These are phyloP conservation scores for Fusarium tjaetaba DNA, from an alignment of 2,329 filamentous ascomycete genomes.

Conservation along the genomic window DNA sequence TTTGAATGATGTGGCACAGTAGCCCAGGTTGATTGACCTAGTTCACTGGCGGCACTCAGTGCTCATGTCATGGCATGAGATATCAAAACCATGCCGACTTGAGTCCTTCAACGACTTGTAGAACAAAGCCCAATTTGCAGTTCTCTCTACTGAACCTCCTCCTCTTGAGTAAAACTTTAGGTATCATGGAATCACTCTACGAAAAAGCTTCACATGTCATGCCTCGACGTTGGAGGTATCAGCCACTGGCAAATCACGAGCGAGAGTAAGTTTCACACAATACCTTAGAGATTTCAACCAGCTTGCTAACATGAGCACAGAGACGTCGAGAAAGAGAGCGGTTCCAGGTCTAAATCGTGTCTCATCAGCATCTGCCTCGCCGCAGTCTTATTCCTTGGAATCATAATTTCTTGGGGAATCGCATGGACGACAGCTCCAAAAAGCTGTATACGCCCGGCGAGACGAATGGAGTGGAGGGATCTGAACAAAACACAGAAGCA, in stretches of 20 bases:
- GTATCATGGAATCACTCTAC: background rate
- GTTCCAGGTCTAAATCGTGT: accelerated
- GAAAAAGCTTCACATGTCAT: background rate
- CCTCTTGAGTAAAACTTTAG: too few species aligned
- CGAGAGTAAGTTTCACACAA: background rate
- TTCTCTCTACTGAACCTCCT: too few species aligned
- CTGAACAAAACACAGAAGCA: background rate
- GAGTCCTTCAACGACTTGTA: background rate
- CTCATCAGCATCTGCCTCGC: background rate
- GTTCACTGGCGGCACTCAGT: background rate
- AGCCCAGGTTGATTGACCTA: accelerated
- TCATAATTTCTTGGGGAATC: background rate
- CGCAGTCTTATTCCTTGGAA: background rate
- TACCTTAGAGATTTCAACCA: accelerated
- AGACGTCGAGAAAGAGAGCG: accelerated
- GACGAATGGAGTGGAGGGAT: background rate
- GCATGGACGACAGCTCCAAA: background rate
- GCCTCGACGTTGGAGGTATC: background rate
- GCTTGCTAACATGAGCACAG: background rate
- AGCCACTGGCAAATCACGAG: background rate
- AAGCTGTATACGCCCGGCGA: background rate
- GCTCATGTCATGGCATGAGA: background rate
- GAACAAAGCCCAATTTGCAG: background rate
- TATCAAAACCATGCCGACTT: background rate
- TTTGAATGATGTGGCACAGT: background rate